phyloP scores from a whole-genome alignment of 768 basidiomycete genomes.

The Lentinula detonsa region DNA sequence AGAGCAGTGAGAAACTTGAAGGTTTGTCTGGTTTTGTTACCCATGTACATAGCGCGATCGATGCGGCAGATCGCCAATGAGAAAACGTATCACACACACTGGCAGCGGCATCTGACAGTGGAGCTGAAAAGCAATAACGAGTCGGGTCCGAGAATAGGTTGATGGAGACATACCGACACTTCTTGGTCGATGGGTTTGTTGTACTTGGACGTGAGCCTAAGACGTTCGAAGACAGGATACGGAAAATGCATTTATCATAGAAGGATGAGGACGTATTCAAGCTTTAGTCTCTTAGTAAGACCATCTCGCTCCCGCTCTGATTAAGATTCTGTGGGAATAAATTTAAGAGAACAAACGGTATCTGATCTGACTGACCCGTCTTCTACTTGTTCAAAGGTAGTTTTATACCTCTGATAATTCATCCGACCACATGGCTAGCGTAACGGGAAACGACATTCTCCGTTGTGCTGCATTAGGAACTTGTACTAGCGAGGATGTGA shows the following conservation, averaged over 20 bases:
- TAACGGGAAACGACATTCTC: not conserved
- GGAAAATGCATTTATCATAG: too few species aligned
- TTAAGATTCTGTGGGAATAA: too few species aligned
- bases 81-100: not conserved
- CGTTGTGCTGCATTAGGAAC: constrained; percentile 1
- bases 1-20: not conserved
- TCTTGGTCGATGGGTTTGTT: too few species aligned
- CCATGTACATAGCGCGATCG: not conserved
- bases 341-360: too few species aligned
- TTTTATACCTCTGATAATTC: not conserved
- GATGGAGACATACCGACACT: too few species aligned
- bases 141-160: too few species aligned
- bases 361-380: too few species aligned
- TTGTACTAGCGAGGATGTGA: not conserved
- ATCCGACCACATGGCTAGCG: not conserved
- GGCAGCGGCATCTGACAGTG: not conserved
- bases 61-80: not conserved
- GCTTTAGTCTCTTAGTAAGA: too few species aligned
- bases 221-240: too few species aligned
- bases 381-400: not conserved
- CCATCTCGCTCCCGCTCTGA: too few species aligned
- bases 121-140: not conserved
- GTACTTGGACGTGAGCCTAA: too few species aligned
- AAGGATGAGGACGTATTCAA: too few species aligned
- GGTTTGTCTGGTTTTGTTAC: not conserved